Conservation (phyloP, 2,329 filamentous ascomycete species). For the Immersiporthe knoxdaviesiana region DNA sequence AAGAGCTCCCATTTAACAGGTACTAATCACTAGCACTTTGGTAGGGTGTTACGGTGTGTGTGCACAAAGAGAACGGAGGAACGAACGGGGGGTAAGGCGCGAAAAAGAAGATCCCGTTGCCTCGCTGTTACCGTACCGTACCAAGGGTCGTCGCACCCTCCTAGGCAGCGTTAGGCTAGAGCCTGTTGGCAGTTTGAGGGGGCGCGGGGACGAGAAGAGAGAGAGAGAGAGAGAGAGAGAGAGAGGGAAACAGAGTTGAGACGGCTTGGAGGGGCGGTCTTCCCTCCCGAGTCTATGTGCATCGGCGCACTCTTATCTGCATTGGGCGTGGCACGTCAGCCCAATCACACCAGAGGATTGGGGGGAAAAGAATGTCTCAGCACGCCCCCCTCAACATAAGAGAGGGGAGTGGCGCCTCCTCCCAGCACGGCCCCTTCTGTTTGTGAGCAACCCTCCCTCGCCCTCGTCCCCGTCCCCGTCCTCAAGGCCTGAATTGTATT, state of each 20-base stretch:
- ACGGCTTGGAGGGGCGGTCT: not conserved
- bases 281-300: not conserved
- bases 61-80: not conserved
- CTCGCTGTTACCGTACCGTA: not conserved
- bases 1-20: too few species aligned
- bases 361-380: conserved; percentile 1
- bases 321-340: not conserved
- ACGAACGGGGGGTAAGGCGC: not conserved
- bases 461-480: too few species aligned
- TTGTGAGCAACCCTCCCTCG: too few species aligned
- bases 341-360: conserved; percentile 7
- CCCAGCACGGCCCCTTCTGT: too few species aligned
- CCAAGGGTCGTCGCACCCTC: not conserved
- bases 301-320: conserved; percentile 11
- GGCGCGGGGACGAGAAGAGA: not conserved
- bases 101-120: not conserved
- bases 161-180: not conserved
- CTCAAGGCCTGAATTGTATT: too few species aligned
- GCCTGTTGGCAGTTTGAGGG: not conserved
- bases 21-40: too few species aligned
- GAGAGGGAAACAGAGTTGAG: not conserved
- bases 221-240: too few species aligned
- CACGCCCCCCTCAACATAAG: not conserved
- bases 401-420: not conserved
- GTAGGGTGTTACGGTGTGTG: too few species aligned